Base-by-base conservation (phyloP, 73 alveolate genomes). In the Symbiodinium pilosum region DNA sequence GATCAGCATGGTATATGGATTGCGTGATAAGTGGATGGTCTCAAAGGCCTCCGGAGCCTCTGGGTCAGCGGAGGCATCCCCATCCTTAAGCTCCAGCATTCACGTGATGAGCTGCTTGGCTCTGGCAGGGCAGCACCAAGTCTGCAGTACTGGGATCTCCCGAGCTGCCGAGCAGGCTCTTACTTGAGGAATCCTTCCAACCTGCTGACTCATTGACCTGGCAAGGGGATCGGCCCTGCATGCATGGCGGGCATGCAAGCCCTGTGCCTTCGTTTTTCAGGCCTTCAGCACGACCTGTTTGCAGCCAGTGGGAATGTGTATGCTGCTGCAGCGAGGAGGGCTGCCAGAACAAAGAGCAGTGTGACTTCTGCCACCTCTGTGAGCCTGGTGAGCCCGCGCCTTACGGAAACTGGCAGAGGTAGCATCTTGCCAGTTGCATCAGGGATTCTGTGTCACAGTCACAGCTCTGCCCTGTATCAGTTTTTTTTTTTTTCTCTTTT, bases 321-420 rank as follows among this genome's bases (percentile, higher is more conserved):
- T 9, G 24, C 81, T 28, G 81, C 30, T n/a, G 81, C 81, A 24
- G 24, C 39, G 39, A 64, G 81, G 81, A 64, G 38, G 81, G 81
- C 39, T 64, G 81, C 34, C 81, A 64, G 81, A 64, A 64, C 81
- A 64, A 64, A 20, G 81, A 64, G 81, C 81, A 64, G 81, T 64
- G 81, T n/a, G 81, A 64, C 81, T 64, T 64, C 81, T 64, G 81
- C 81, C 81, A 64, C 81, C 81, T 64, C 1, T 64, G 81, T n/a
- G 81, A 64, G 38, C 81, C 81, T 26, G 81, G 81, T 38, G 81
- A 64, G 81, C 12, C 9, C 34, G 81, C 39, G 38, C 39, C 81
- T 54, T n/a, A 54, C 32, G 34, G n/a, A n/a, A n/a, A n/a, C n/a
- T n/a, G n/a, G n/a, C n/a, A n/a, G n/a, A n/a, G n/a, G n/a, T n/a